Evolutionary conservation across 148 eudicot species (phyloP).

Genomic region (Silene latifolia): DNA sequence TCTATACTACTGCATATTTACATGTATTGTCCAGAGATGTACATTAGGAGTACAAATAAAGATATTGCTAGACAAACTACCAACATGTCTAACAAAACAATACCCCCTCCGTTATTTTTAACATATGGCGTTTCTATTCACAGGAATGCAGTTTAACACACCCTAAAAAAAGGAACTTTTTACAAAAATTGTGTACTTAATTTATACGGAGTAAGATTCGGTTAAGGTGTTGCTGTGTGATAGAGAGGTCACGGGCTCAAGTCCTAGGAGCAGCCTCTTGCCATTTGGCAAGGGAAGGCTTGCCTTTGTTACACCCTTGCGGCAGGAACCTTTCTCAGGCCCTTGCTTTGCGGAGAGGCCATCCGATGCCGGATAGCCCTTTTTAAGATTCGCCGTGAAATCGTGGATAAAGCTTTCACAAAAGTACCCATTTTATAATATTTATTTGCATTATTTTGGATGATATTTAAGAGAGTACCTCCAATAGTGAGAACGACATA

Average conservation of each 20-base stretch:
- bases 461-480: background rate
- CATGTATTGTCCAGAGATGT: conserved; percentile 1
- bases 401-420: background rate
- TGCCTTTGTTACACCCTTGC: no score
- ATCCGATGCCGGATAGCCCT: no score
- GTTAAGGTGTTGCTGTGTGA: no score
- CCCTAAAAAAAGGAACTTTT: background rate
- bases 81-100: background rate
- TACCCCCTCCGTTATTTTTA: background rate
- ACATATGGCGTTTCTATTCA: background rate
- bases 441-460: background rate
- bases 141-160: background rate
- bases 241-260: no score
- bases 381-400: background rate
- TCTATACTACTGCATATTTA: background rate
- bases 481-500: background rate
- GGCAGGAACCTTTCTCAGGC: no score
- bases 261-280: no score
- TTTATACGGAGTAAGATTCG: no score
- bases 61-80: background rate
- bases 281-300: no score
- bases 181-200: background rate
- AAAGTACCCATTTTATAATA: background rate
- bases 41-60: background rate
- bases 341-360: no score